Percentiles rank a stretch among this genome's conserved stretches.
phyloP scores from a whole-genome alignment of 495 filamentous ascomycete genomes.

The Cercophora sp. region DNA sequence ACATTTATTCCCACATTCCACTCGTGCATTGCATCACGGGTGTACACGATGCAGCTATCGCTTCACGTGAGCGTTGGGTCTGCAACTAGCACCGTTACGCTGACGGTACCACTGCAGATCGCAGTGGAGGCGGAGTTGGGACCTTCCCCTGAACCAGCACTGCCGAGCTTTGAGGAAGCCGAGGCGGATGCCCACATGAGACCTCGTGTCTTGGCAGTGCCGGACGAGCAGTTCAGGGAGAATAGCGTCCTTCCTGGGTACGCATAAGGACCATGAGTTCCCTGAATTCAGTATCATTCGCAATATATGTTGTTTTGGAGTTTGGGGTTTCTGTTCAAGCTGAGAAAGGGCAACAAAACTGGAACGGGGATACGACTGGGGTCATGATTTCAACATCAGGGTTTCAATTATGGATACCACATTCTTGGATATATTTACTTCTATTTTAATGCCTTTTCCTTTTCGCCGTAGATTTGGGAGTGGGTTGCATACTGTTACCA shows the following conservation, averaged over 20 bases:
- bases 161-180: conserved; percentile 38
- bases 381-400: conserved; percentile 6
- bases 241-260: conserved; percentile 34
- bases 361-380: not conserved
- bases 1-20: conserved; percentile 85
- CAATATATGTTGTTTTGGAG: too few relatives aligned
- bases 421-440: not conserved
- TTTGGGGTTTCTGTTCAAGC: conserved; percentile 7
- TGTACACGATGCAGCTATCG: conserved; percentile 70
- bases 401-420: not conserved
- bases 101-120: conserved; percentile 80
- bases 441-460: not conserved
- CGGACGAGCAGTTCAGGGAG: conserved; percentile 7
- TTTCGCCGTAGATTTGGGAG: too few relatives aligned
- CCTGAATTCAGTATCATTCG: too few relatives aligned
- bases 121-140: conserved; percentile 33
- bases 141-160: conserved; percentile 14
- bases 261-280: too few relatives aligned
- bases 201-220: conserved; percentile 37
- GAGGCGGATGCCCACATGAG: conserved; percentile 46
- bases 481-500: too few relatives aligned
- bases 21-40: conserved; percentile 74
- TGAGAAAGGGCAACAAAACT: not conserved
- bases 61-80: conserved; percentile 56
- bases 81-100: conserved; percentile 51